Base-by-base conservation (phyloP, 2,329 filamentous ascomycete species). In the Epichloe scottii region DNA sequence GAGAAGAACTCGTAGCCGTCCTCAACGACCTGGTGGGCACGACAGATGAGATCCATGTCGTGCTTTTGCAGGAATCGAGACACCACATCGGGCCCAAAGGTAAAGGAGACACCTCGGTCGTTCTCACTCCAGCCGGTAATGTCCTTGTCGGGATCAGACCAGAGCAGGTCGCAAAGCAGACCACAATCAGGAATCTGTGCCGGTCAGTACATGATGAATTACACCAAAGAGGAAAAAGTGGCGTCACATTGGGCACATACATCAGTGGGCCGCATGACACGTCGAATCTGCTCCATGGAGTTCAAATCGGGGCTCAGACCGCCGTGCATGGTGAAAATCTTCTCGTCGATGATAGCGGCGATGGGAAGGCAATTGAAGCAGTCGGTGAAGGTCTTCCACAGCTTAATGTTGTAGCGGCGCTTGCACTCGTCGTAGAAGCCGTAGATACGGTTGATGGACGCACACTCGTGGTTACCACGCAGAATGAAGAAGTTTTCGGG, bases 381-480 rank as follows among this genome's bases (percentile, higher is more conserved):
- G 70, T 98, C 91, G 57, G 90, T 96, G 68, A 98, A 97, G 1
- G 91, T 97, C 81, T 98, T 98, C 91, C 91, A 97, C 55, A 97
- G 79, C 81, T 97, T 97, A 77, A 97, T 95, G 73, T 97, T 98
- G 76, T 95, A 97, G 61, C 91, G 81, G 66, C 93, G 85, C 78
- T 98, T 98, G 84, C 91, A 98, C 73, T 98, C 91, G 66, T 98
- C 93, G 77, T 98, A 98, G 77, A 98, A 98, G 54, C 93, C 93
- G 70, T 98, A 98, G 71, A 97, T 95, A 66, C 93, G 89, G 76
- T 95, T 98, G 77, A 98, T 95, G 49, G 88, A 95, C 53, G 93
- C 93, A 73, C 93, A 97, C 72, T 98, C 93, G 77, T 98, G 93
- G 77, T 98, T 98, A 57, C 93, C 93, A 60, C 93, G 89, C 53